Base-by-base conservation (phyloP, 352 stramenopile species). In the Phytophthora aleatoria region DNA sequence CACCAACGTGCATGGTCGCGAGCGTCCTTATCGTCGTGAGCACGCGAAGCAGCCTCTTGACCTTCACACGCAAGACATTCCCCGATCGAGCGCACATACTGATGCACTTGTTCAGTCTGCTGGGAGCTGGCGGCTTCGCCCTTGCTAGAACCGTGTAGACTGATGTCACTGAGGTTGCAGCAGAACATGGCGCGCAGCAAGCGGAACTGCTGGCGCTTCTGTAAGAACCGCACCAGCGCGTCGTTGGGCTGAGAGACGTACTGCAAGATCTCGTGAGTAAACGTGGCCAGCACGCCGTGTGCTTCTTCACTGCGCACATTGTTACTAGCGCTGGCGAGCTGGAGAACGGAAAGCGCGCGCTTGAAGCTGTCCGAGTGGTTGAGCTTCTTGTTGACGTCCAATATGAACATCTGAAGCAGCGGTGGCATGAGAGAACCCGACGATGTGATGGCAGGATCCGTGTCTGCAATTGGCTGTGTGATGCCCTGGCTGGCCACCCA, bases 11-110 rank as follows among this genome's bases (percentile, higher is more conserved):
- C 76, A 27, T 85, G 72, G 6, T 57, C 38, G 5, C 58, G 68
- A 20, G 64, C 64, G 33, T 63, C 51, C 50, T 75, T 65, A 44
- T 84, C 65, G 28, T 80, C 48, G 5, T 74, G 47, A 44, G 56
- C 48, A n/a, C 53, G 67, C 8, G 67, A 67, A 28, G 67, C 73
- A 30, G 81, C 65, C 15, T 79, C 57, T 31, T 87, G 66, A 10
- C 84, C 84, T 68, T 91, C 82, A 33, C 71, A 85, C 8, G 77
- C 80, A 2, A 92, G 49, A 56, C 84, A 91, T 58, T 91, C 79
- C 9, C 80, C 84, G 33, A 91, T 91, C 5, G 77, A 83, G 0
- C 76, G 77, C 12, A 90, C 71, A 39, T 79, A 85, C 49, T 79
- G 72, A 44, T 85, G 73, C 12, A 83, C 54, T 31, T 78, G 68